Conservation (phyloP, 257 asterid species). For the Lavandula angustifolia region DNA sequence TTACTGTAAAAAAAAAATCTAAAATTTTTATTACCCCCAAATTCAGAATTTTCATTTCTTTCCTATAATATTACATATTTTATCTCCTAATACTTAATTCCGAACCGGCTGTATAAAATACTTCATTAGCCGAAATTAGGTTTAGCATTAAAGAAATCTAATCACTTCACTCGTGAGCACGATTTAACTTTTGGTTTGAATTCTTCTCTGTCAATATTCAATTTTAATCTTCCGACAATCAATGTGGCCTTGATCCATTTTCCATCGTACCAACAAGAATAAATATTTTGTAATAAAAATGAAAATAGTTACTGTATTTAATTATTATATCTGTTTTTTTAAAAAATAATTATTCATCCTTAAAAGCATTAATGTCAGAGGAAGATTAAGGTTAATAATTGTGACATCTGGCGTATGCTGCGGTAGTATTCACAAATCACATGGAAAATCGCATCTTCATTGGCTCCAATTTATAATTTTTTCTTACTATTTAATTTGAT, state of each 20-base stretch:
- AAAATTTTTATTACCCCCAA: too few species aligned
- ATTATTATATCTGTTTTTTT: neutral
- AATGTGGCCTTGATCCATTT: neutral
- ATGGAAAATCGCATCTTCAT: neutral
- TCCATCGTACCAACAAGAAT: neutral
- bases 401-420: neutral
- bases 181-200: neutral
- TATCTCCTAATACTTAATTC: too few species aligned
- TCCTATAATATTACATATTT: too few species aligned
- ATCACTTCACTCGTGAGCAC: neutral
- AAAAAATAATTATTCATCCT: conserved; percentile 2
- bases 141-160: neutral
- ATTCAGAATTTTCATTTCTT: too few species aligned
- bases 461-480: too few species aligned
- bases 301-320: neutral
- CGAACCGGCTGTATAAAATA: too few species aligned
- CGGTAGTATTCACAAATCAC: neutral
- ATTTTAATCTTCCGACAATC: neutral
- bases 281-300: neutral
- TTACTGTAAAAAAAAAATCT: too few species aligned
- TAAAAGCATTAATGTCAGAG: conserved; percentile 12
- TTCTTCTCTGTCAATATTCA: neutral
- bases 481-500: too few species aligned
- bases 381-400: neutral
- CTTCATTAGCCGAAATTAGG: neutral